Evolutionary conservation across 2,329 filamentous ascomycete genomes (phyloP), one percentile per base, ranked within the genome.

Genomic region (Diaporthe citrichinensis): DNA sequence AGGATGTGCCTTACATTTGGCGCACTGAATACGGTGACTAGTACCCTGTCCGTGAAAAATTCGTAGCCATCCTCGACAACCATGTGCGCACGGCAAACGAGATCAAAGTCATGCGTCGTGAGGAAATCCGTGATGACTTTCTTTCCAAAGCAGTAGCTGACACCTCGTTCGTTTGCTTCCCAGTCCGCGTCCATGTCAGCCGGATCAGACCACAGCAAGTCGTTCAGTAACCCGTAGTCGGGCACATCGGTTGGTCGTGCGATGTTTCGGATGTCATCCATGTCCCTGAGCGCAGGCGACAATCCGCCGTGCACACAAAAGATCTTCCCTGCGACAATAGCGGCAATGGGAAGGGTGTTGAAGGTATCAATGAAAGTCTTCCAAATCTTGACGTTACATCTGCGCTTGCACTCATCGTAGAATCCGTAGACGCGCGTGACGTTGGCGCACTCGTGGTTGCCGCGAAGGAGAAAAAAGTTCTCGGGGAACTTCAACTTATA

Each of bases 61-160:
- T 99, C 97, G 85, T 99, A 99, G 15, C 97, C 97, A 83, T 99
- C 97, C 84, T 99, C 97, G 31, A 99, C 97, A 71, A 99, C 97
- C 97, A 98, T 98, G 86, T 99, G 97, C 67, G 97, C 97, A 79
- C 97, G 93, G 83, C 97, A 99, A 71, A 99, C 96, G 69, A 99
- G 88, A 84, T 99, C 97, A 83, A 99, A 98, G 85, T 99, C 97
- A 83, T 99, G 97, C 74, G 94, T 92, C 76, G 95, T 93, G 78
- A 99, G 87, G 83, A 99, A 99, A 80, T 98, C 95, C 84, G 96
- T 96, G 77, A 99, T 98, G 78, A 99, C 96, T 82, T 97, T 97
- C 85, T 98, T 98, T 65, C 96, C 96, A 82, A 99, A 99, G 83
- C 97, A 98, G 84, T 98, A 99, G 83, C 96, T 98, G 67, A 99